Evolutionary conservation across 345 rosid genomes (phyloP), one percentile per base, ranked within the genome.

Genomic region (Corymbia maculata): DNA sequence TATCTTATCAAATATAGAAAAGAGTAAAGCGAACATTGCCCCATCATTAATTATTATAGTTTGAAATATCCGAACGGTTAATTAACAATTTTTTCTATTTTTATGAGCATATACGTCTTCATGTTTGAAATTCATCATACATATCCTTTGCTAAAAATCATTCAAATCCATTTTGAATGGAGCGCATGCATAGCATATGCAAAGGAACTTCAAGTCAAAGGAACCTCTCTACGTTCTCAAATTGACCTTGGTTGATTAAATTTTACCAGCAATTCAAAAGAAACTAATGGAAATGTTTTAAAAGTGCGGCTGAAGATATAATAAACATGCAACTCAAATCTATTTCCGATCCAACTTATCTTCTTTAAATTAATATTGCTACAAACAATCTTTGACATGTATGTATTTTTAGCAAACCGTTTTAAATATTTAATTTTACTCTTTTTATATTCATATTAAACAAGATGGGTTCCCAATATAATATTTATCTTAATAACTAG

Each of bases 31-130:
- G 36, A 64, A 13, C 75, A 6, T n/a, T 13, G 75, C n/a, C 75
- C 0, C 36, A 6, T 64, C 36, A n/a, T 13, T 14, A 64, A 64
- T 64, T 64, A n/a, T 64, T 64, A 64, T 6, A n/a, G 36, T n/a
- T 64, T 4, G 75, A 0, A 0, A 1, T 64, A n/a, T 64, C n/a
- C 0, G 17, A 17, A 64, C 36, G 2, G 75, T n/a, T 64, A 13
- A 0, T n/a, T 64, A 64, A 64, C 75, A n/a, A 13, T 28, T 64
- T n/a, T 36, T 64, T 13, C 36, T n/a, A 64, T 64, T n/a, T 64
- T n/a, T 64, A 13, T n/a, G 75, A n/a, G 36, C 75, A 64, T n/a
- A n/a, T 64, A 36, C 42, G 36, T 64, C 17, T n/a, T 64, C 36
- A 64, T 64, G 75, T 64, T 6, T 64, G 75, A 64, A 64, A 64